Evolutionary conservation across 2,329 filamentous ascomycete genomes (phyloP).

Genomic region (Pseudogymnoascus sp.): DNA sequence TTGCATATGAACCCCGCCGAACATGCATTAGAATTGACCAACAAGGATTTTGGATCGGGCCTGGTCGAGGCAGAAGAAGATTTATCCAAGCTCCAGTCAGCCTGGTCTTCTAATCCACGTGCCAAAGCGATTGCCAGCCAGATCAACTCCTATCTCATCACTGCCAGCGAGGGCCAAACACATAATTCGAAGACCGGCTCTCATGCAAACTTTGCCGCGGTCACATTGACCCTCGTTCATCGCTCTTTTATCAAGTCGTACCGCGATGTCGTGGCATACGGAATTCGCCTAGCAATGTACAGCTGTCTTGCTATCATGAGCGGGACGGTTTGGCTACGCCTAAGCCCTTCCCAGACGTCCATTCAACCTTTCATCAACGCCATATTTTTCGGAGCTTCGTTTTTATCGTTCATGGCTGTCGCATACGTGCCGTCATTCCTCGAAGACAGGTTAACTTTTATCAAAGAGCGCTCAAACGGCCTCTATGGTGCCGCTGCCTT

Average conservation of each 20-base stretch:
- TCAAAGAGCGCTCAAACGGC: constrained; percentile 75
- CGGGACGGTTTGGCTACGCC: constrained; percentile 77
- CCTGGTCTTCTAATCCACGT: constrained; percentile 47
- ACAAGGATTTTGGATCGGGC: constrained; percentile 61
- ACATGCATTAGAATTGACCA: constrained; percentile 70
- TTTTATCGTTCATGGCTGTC: constrained; percentile 76
- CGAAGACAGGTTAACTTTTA: constrained; percentile 66
- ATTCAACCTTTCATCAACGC: constrained; percentile 80
- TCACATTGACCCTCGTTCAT: constrained; percentile 63
- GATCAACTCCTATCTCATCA: constrained; percentile 18
- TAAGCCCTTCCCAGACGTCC: constrained; percentile 59
- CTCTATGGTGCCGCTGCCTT: constrained; percentile 69
- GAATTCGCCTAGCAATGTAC: constrained; percentile 78
- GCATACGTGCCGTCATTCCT: constrained; percentile 80
- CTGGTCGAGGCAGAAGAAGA: constrained; percentile 39
- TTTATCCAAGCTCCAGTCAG: constrained; percentile 45
- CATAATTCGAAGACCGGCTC: background rate
- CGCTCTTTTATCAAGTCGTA: constrained; percentile 77
- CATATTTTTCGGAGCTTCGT: constrained; percentile 67
- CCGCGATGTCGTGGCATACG: constrained; percentile 77
- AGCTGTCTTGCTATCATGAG: constrained; percentile 72
- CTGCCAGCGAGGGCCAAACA: background rate
- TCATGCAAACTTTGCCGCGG: constrained; percentile 22
- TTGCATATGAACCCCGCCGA: constrained; percentile 72
- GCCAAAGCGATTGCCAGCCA: constrained; percentile 28